Conservation (phyloP, 2,329 filamentous ascomycete species). For the Pestalotiopsis fici region DNA sequence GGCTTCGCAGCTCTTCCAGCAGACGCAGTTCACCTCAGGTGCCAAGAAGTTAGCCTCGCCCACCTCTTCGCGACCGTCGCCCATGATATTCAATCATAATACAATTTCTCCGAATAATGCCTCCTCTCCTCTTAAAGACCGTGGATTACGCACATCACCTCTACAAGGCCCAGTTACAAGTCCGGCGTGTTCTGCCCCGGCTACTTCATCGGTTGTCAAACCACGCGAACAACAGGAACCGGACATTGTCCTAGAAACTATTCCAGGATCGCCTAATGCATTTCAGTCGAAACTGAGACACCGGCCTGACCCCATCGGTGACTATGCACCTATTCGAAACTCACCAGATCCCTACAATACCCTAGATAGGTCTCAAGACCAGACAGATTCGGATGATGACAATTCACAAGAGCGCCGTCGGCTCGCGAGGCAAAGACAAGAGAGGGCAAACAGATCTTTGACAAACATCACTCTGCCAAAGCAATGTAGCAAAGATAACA, state of each 20-base stretch:
- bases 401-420: constrained; percentile 23
- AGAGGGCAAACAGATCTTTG: constrained; percentile 26
- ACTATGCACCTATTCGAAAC: constrained; percentile 24
- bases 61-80: constrained; percentile 60
- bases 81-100: constrained; percentile 42
- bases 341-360: not conserved
- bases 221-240: not conserved
- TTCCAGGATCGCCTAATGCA: constrained; percentile 17
- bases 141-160: constrained; percentile 48
- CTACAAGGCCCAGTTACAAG: constrained; percentile 41
- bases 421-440: constrained; percentile 24
- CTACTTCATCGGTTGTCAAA: not conserved
- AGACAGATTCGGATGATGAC: constrained; percentile 26
- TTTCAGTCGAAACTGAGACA: constrained; percentile 12
- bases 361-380: constrained; percentile 13
- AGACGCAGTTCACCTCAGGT: constrained; percentile 56
- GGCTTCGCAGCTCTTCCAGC: constrained; percentile 54
- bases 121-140: constrained; percentile 52
- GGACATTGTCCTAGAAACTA: constrained; percentile 3
- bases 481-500: constrained; percentile 16
- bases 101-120: constrained; percentile 46
- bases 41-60: constrained; percentile 49
- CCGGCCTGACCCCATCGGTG: constrained; percentile 26
- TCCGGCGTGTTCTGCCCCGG: constrained; percentile 26
- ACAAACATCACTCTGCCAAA: constrained; percentile 21